These are phyloP conservation scores for Rutidosis leptorrhynchoides DNA, from an alignment of 129 eudicot genomes.

Conservation along the genomic window DNA sequence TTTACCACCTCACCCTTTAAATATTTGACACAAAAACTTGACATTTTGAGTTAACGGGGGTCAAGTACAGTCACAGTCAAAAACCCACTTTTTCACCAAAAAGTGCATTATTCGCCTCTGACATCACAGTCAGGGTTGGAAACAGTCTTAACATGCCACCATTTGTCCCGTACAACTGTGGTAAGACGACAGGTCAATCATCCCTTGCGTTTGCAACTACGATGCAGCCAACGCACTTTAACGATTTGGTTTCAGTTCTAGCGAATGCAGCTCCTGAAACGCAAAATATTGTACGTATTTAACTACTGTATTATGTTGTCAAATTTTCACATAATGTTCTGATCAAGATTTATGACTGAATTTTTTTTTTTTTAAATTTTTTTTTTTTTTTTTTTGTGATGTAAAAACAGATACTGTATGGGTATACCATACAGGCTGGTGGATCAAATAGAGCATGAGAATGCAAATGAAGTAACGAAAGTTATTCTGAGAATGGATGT, in stretches of 20 bases:
- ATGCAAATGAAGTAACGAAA: conserved; percentile 62
- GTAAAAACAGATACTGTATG: conserved; percentile 52
- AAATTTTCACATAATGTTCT: background rate
- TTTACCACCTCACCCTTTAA: too few relatives aligned
- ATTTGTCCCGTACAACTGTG: too few relatives aligned
- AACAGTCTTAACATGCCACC: too few relatives aligned
- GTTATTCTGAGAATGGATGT: conserved; percentile 74
- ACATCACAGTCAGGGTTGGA: too few relatives aligned
- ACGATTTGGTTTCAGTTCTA: conserved; percentile 56
- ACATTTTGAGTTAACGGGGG: too few relatives aligned
- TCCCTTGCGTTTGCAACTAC: conserved; percentile 11
- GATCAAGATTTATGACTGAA: background rate
- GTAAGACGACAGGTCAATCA: too few relatives aligned
- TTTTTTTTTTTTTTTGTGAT: too few relatives aligned
- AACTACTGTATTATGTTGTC: background rate
- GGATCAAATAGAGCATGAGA: conserved; percentile 57
- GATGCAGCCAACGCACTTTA: conserved; percentile 56
- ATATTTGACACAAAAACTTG: too few relatives aligned
- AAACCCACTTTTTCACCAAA: too few relatives aligned
- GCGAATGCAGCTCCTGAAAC: conserved; percentile 73
- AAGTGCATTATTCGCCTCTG: too few relatives aligned
- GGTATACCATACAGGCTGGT: conserved; percentile 51
- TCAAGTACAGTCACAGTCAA: too few relatives aligned
- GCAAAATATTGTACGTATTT: conserved; percentile 47
- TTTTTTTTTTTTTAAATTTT: too few relatives aligned